Conservation (phyloP, 2,329 filamentous ascomycete species). For the Talaromyces sp. region DNA sequence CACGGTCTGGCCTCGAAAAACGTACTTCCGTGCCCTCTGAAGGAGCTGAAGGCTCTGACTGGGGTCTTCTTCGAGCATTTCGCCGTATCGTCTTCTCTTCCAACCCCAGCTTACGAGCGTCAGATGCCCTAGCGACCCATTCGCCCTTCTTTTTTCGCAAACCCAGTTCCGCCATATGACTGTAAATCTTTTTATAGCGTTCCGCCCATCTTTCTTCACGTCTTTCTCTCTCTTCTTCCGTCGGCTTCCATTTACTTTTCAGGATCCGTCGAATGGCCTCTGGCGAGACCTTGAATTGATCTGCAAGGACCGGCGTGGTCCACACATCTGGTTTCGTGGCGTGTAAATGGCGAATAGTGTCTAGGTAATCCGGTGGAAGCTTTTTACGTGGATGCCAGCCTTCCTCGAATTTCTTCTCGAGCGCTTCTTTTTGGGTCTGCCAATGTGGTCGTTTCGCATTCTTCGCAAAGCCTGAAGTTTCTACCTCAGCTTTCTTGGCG, state of each 20-base stretch:
- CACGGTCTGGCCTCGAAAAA: background rate
- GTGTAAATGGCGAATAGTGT: slow-evolving; percentile 83
- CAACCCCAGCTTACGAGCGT: slow-evolving; percentile 5
- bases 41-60: background rate
- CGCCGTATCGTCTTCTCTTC: background rate
- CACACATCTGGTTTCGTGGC: slow-evolving; percentile 72
- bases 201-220: slow-evolving; percentile 45
- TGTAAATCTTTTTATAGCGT: slow-evolving; percentile 46
- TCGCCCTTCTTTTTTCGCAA: slow-evolving; percentile 52
- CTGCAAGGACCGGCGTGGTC: slow-evolving; percentile 68
- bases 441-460: slow-evolving; percentile 54
- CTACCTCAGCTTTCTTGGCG: slow-evolving; percentile 10
- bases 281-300: slow-evolving; percentile 78
- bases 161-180: slow-evolving; percentile 48
- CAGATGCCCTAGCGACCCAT: background rate
- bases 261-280: slow-evolving; percentile 87
- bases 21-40: background rate
- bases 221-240: slow-evolving; percentile 36
- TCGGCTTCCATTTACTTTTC: slow-evolving; percentile 51
- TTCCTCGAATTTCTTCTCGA: slow-evolving; percentile 73
- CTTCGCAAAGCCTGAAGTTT: slow-evolving; percentile 12
- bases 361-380: slow-evolving; percentile 84
- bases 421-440: slow-evolving; percentile 70
- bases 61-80: background rate
- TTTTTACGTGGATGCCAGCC: slow-evolving; percentile 80